Evolutionary conservation across 2,329 filamentous ascomycete genomes (phyloP).

Genomic region (Monilinia aucupariae): DNA sequence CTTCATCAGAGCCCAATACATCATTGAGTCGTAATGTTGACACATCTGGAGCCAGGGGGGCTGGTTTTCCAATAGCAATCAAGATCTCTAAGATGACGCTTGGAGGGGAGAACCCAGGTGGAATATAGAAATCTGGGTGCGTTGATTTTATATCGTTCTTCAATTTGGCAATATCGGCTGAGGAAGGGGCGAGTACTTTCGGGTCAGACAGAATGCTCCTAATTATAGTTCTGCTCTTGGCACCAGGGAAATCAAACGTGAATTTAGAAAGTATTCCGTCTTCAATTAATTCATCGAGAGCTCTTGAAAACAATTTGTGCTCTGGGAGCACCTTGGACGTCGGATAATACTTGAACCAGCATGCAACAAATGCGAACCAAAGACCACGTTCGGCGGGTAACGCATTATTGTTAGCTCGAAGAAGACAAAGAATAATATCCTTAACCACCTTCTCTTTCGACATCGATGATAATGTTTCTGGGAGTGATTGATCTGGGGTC

Average conservation of each 20-base stretch:
- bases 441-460: conserved; percentile 18
- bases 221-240: conserved; percentile 6
- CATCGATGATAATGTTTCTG: neutral
- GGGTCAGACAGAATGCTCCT: conserved; percentile 12
- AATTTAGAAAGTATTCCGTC: conserved; percentile 21
- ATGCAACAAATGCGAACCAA: conserved; percentile 31
- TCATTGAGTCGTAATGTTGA: neutral
- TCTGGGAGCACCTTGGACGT: conserved; percentile 24
- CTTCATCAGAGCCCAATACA: conserved; percentile 7
- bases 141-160: conserved; percentile 24
- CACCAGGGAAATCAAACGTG: conserved; percentile 4
- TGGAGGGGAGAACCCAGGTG: conserved; percentile 27
- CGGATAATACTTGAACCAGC: conserved; percentile 29
- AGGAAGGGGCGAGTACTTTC: neutral
- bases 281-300: conserved; percentile 28
- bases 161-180: conserved; percentile 19
- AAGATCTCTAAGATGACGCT: conserved; percentile 23
- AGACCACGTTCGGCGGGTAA: conserved; percentile 32
- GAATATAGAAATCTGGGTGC: conserved; percentile 30
- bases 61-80: conserved; percentile 12
- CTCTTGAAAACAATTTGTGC: conserved; percentile 26
- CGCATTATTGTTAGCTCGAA: conserved; percentile 26
- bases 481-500: neutral
- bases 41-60: neutral
- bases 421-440: conserved; percentile 23